Conservation (phyloP, 148 eudicot genomes). For the Camellia granthamiana region DNA sequence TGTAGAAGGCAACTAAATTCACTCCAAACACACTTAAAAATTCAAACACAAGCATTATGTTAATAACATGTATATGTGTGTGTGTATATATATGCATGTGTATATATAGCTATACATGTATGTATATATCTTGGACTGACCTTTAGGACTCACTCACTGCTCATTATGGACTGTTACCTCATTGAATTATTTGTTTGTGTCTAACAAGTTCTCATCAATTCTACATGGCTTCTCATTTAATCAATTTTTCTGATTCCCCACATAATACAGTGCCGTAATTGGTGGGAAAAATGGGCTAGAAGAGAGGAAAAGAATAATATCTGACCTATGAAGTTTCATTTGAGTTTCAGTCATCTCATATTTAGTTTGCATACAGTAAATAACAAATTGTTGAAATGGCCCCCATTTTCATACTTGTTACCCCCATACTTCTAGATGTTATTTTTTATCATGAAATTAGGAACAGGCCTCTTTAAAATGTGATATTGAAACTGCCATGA, state of each 20-base stretch:
- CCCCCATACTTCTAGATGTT: neutral
- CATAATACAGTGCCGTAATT: neutral
- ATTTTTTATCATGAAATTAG: neutral
- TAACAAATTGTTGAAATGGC: neutral
- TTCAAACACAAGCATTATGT: too few relatives aligned
- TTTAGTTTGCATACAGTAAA: neutral
- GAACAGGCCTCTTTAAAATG: neutral
- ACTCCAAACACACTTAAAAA: too few relatives aligned
- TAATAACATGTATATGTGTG: too few relatives aligned
- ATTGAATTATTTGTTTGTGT: neutral
- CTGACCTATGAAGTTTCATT: neutral
- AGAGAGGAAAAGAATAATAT: neutral
- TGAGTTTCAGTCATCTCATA: neutral
- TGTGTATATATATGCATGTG: too few relatives aligned
- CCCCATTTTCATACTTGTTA: neutral
- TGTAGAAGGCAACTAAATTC: too few relatives aligned
- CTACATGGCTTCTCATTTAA: neutral
- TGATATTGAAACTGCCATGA: neutral
- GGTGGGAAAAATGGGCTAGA: neutral
- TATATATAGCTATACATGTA: too few relatives aligned
- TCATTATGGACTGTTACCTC: neutral
- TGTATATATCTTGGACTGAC: too few relatives aligned
- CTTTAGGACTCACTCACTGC: too few relatives aligned
- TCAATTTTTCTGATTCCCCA: neutral
- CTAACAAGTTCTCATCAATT: neutral